Conservation (phyloP, 169 alveolate species). For the Plasmodium vivax region DNA sequence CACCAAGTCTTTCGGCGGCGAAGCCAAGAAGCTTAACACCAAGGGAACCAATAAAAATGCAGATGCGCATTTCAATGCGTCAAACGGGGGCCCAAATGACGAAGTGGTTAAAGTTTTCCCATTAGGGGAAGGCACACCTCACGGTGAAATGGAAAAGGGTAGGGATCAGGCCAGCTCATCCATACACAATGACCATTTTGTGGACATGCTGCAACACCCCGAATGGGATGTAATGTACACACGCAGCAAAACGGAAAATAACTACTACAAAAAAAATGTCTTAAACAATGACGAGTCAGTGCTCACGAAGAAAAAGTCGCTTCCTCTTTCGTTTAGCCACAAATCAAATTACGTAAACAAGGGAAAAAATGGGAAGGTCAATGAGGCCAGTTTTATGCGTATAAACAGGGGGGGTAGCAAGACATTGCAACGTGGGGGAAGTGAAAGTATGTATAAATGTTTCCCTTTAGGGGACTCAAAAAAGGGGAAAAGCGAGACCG, state of each 20-base stretch:
- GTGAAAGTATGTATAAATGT: not conserved
- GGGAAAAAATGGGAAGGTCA: not conserved
- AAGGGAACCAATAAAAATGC: not conserved
- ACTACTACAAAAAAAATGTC: not conserved
- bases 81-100: not conserved
- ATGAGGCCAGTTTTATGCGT: not conserved
- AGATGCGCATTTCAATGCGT: not conserved
- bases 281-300: not conserved
- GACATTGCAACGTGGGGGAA: not conserved
- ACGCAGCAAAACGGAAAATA: not conserved
- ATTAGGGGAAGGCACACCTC: not conserved
- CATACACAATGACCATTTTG: not conserved
- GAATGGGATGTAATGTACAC: not conserved
- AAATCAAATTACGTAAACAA: not conserved
- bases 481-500: not conserved
- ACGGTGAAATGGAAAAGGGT: not conserved
- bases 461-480: not conserved
- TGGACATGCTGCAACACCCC: not conserved
- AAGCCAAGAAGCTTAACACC: not conserved
- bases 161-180: not conserved
- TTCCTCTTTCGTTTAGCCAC: not conserved
- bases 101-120: not conserved
- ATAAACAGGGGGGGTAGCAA: not conserved
- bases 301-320: not conserved
- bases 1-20: not conserved